Evolutionary conservation across 1,284 basidiomycete genomes (phyloP), one percentile per base, ranked within the genome.

Genomic region (Apiotrichum siamense): DNA sequence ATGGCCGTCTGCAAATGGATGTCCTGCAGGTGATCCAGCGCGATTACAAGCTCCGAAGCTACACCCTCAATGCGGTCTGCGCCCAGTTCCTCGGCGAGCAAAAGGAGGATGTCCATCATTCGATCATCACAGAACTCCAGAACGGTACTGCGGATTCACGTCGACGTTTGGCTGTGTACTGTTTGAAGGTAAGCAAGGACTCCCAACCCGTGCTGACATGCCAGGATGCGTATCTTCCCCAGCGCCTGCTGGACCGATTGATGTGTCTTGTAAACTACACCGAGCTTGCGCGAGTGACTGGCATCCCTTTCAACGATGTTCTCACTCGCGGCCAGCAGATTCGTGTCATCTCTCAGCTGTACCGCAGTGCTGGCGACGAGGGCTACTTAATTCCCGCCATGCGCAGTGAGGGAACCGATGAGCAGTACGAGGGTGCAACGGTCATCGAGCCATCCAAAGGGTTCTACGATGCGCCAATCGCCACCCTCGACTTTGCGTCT

Each of bases 221-320:
- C n/a, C 54, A 94, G 91, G 92, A 97, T 77, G 92, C 93, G 1
- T 97, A 97, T 68, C 81, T 97, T 17, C 93, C 92, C 0, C 92
- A 97, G 73, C 80, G 92, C 42, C 74, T 97, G 35, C 80, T 97
- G 72, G 92, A 97, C 72, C 96, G 96, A 66, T 79, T 97, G 36
- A 96, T 97, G 93, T 96, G 89, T 61, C 91, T 97, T 65, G 85
- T 97, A 70, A 97, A 97, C 70, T 96, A 94, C 66, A 86, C 83
- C 31, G 92, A 97, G 69, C 92, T 97, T 90, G 81, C 93, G 9
- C 85, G 92, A 72, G 93, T 97, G 4, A 97, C 92, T 0, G 92
- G 92, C 13, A 90, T 97, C n/a, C 92, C 93, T 0, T 97, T 97
- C 80, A 96, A 96, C 67, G 94, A 84, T 69, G 79, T 97, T 2